Base-by-base conservation (phyloP, 129 eudicot species). In the Sambucus nigra region DNA sequence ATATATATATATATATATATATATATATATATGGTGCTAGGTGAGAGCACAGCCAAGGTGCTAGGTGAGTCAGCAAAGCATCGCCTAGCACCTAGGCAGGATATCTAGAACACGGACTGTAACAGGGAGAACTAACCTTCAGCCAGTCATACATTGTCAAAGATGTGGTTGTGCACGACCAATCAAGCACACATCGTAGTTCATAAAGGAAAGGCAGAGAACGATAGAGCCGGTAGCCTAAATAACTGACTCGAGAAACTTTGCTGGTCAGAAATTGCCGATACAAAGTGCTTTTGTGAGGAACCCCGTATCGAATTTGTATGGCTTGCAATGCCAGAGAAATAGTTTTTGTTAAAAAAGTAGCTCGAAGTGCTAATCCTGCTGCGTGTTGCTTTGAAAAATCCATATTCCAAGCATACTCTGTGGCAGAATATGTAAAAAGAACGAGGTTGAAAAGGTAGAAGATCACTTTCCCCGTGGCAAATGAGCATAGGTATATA, bases 81-180 rank as follows among this genome's bases (percentile, higher is more conserved):
- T n/a, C n/a, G n/a, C n/a, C n/a, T n/a, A n/a, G n/a, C n/a, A n/a
- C n/a, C n/a, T n/a, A n/a, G n/a, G n/a, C n/a, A n/a, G n/a, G n/a
- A n/a, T n/a, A n/a, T n/a, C n/a, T n/a, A n/a, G n/a, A n/a, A n/a
- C n/a, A n/a, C n/a, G n/a, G n/a, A n/a, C n/a, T n/a, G n/a, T n/a
- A n/a, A n/a, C n/a, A 35, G 12, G 42, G 42, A 31, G 14, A 55
- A 59, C 76, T 53, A 57, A 92, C 99, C 99, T 92, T 92, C 64
- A 92, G 94, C 99, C 99, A 92, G 68, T 92, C 99, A 67, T 92
- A 92, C 99, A 92, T 92, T 14, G 96, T 92, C 80, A 92, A 68
- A 44, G 96, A 86, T 39, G 99, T 92, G 13, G 87, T 74, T 41
- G 99, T 92, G 87, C 99, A 92, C 2, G 99, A 92, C 99, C 99